Percentiles rank a stretch among this genome's conserved stretches.
Conservation (phyloP, 2,329 filamentous ascomycete genomes). For the Periconia digitata region DNA sequence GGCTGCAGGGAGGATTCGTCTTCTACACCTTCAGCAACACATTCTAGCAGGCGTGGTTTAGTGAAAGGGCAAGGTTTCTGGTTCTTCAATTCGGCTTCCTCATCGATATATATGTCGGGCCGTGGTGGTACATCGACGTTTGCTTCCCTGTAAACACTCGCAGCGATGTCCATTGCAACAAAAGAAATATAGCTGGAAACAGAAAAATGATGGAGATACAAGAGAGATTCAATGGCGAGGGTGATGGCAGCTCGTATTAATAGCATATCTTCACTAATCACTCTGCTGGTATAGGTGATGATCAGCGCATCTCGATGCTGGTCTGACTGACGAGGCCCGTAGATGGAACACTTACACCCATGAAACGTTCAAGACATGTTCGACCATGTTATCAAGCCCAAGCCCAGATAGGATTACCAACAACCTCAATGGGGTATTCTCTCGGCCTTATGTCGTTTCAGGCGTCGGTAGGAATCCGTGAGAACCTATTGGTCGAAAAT, state of each 20-base stretch:
- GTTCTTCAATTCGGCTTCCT: constrained; percentile 3
- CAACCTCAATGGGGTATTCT: neutral
- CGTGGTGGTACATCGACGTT: constrained; percentile 1
- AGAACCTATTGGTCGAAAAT: neutral
- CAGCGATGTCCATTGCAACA: constrained; percentile 4
- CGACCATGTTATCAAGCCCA: neutral
- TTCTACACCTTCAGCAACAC: neutral
- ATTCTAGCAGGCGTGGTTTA: neutral
- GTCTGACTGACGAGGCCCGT: neutral
- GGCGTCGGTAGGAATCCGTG: neutral
- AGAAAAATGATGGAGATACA: neutral
- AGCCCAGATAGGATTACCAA: neutral
- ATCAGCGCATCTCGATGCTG: too few relatives aligned
- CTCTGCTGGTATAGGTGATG: too few relatives aligned
- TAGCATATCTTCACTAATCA: neutral
- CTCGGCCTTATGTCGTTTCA: neutral
- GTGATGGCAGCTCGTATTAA: neutral
- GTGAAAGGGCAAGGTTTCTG: neutral
- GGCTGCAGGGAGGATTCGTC: neutral
- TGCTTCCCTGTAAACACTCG: neutral
- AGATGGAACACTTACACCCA: neutral
- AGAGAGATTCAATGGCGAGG: neutral
- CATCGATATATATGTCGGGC: constrained; percentile 6
- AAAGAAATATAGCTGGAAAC: neutral
- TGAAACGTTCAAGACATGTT: neutral